Base-by-base conservation (phyloP, 768 basidiomycete genomes). In the Panus rudis region DNA sequence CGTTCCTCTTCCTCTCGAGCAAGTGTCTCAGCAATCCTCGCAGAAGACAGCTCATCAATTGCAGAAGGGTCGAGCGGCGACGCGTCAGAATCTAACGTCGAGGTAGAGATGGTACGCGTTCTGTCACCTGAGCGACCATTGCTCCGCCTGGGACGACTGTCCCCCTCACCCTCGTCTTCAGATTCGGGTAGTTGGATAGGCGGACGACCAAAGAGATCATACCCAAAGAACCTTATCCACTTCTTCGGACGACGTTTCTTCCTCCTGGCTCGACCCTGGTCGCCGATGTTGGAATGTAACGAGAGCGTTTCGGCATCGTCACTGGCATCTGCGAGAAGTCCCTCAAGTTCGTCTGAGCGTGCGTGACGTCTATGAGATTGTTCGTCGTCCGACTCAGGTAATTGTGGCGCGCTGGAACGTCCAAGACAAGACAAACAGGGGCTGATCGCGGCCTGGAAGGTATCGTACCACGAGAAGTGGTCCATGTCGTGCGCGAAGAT, bases 21-120 rank as follows among this genome's bases (percentile, higher is more conserved):
- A 30, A 63, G 49, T 38, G 63, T 60, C 23, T 53, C 62, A 3
- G 56, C 63, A 13, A 63, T 67, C 47, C 61, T 67, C 0, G 70
- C 66, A 0, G 69, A 65, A 5, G 78, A 71, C 27, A 80, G 52
- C 22, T 66, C 66, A 39, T 68, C 72, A 42, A 87, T 83, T 14
- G 70, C 64, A 8, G 73, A 67, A 6, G 74, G 59, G 39, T 81
- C 80, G 12, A 87, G 64, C 1, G 76, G 76, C 4, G 82, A 75
- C 3, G 84, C 83, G 48, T 86, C 84, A 0, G 79, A 78, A 59
- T 86, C 84, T 32, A 84, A 70, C 4, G 79, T 80, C 3, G 68
- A 60, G 2, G 62, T 57, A 19, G 61, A 59, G 4, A 58, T 40
- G n/a, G 60, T 51, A 21, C 53, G 31, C 28, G 48, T 19, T 5